Evolutionary conservation across 805 yeast species (phyloP).

Genomic region (Kluyveromyces nonfermentans): DNA sequence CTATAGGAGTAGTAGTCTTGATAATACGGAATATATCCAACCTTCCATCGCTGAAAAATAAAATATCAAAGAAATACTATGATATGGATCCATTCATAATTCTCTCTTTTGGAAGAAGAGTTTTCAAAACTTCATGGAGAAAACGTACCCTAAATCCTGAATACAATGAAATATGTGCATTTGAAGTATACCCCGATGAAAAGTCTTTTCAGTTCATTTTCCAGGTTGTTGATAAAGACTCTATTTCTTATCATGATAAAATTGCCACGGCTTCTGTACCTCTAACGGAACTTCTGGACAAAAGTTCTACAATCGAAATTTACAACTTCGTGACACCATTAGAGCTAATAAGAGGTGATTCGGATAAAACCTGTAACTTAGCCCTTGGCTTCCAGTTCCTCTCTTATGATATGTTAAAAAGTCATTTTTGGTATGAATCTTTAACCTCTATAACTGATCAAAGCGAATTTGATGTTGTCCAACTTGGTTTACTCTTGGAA

Average conservation of each 20-base stretch:
- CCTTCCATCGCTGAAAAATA: slow-evolving; percentile 66
- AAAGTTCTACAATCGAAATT: slow-evolving; percentile 23
- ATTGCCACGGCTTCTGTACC: slow-evolving; percentile 61
- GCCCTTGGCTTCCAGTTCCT: slow-evolving; percentile 55
- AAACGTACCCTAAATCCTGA: slow-evolving; percentile 76
- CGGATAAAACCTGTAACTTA: slow-evolving; percentile 31
- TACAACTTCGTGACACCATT: slow-evolving; percentile 30
- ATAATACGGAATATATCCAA: slow-evolving; percentile 68
- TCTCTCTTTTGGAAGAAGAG: slow-evolving; percentile 79
- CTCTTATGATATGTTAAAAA: slow-evolving; percentile 54
- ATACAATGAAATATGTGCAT: slow-evolving; percentile 70
- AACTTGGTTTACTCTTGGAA: slow-evolving; percentile 54
- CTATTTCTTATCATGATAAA: slow-evolving; percentile 71
- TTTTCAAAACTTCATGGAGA: slow-evolving; percentile 76
- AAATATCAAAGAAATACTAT: slow-evolving; percentile 54
- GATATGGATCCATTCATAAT: slow-evolving; percentile 97
- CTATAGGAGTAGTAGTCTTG: slow-evolving; percentile 62
- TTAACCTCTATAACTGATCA: slow-evolving; percentile 30
- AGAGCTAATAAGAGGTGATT: slow-evolving; percentile 7
- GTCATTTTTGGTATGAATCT: slow-evolving; percentile 53
- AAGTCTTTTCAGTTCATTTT: slow-evolving; percentile 55
- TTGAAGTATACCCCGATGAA: slow-evolving; percentile 66
- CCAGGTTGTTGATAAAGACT: slow-evolving; percentile 75
- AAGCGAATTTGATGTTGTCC: slow-evolving; percentile 35
- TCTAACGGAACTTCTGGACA: slow-evolving; percentile 36